Percentiles rank a stretch among this genome's conserved stretches.
These are phyloP conservation scores for Monosporascus ibericus DNA, from an alignment of 2,329 filamentous ascomycete species.

Conservation along the genomic window DNA sequence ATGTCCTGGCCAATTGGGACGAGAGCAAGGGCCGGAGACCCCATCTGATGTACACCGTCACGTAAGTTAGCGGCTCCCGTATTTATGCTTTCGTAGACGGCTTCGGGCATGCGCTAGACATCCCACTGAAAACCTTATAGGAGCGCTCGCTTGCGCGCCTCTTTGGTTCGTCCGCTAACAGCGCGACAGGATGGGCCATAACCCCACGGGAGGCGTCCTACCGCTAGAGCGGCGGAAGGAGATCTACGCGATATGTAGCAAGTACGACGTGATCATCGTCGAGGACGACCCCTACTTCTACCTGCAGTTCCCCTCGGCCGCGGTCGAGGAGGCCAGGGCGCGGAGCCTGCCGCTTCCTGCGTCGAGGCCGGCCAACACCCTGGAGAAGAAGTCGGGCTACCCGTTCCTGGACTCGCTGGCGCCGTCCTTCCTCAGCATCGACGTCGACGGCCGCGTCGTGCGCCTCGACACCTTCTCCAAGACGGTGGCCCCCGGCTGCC, in stretches of 20 bases:
- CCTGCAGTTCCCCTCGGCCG: slow-evolving; percentile 76
- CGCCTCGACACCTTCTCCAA: slow-evolving; percentile 93
- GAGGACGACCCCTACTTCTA: slow-evolving; percentile 98
- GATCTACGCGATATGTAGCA: slow-evolving; percentile 72
- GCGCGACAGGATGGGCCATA: slow-evolving; percentile 67
- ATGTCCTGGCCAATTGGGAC: slow-evolving; percentile 82
- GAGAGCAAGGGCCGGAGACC: slow-evolving; percentile 65
- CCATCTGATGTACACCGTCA: slow-evolving; percentile 84
- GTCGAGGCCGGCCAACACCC: slow-evolving; percentile 22
- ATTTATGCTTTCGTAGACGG: too few species aligned
- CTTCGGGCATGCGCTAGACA: too few species aligned
- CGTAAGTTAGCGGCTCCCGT: slow-evolving; percentile 46
- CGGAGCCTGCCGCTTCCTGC: slow-evolving; percentile 29
- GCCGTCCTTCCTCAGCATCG: slow-evolving; percentile 75
- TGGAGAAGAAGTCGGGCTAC: slow-evolving; percentile 52
- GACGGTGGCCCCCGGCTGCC: slow-evolving; percentile 82
- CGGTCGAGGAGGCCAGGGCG: slow-evolving; percentile 42
- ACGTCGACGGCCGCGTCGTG: slow-evolving; percentile 80
- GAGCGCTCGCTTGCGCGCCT: too few species aligned
- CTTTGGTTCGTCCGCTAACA: not conserved
- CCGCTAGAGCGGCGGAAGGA: slow-evolving; percentile 68
- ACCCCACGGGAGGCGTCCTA: slow-evolving; percentile 74
- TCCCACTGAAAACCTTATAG: too few species aligned
- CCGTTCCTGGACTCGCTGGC: slow-evolving; percentile 76
- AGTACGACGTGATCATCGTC: slow-evolving; percentile 83